These are phyloP conservation scores for Irpex sp. DNA, from an alignment of 1,284 basidiomycete genomes.

Conservation along the genomic window DNA sequence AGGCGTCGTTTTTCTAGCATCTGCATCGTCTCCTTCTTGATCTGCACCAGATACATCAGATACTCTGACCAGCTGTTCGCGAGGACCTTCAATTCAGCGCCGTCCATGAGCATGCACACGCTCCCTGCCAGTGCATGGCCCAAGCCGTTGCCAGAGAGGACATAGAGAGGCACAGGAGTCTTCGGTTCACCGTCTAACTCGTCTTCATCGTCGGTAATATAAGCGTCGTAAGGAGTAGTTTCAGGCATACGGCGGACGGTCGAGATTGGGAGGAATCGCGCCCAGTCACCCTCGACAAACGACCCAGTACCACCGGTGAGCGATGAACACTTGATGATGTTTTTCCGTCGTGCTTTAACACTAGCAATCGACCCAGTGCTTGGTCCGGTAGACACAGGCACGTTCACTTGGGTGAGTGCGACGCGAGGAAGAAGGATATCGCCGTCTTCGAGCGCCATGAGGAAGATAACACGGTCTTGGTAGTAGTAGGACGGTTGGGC, in stretches of 20 bases:
- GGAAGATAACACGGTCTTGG: not conserved
- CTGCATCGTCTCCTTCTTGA: not conserved
- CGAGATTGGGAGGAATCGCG: not conserved
- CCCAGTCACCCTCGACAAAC: not conserved
- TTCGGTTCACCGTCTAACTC: not conserved
- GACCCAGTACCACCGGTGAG: not conserved
- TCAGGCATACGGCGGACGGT: not conserved
- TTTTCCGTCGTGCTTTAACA: too few species aligned
- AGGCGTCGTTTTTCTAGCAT: not conserved
- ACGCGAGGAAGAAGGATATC: not conserved
- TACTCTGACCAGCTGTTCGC: not conserved
- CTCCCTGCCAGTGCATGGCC: not conserved
- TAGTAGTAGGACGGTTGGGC: not conserved
- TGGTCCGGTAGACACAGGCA: not conserved
- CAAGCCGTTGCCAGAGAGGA: not conserved
- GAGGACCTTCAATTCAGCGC: not conserved
- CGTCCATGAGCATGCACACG: not conserved
- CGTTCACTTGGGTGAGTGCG: not conserved
- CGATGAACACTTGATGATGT: not conserved
- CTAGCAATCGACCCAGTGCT: too few species aligned
- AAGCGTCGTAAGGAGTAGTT: not conserved
- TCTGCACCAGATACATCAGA: not conserved
- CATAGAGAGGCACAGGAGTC: not conserved
- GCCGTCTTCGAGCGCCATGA: not conserved
- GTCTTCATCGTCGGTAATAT: not conserved